Evolutionary conservation across 2,329 filamentous ascomycete species (phyloP), one percentile per base, ranked within the genome.

Genomic region (Daldinia eschscholtzii): DNA sequence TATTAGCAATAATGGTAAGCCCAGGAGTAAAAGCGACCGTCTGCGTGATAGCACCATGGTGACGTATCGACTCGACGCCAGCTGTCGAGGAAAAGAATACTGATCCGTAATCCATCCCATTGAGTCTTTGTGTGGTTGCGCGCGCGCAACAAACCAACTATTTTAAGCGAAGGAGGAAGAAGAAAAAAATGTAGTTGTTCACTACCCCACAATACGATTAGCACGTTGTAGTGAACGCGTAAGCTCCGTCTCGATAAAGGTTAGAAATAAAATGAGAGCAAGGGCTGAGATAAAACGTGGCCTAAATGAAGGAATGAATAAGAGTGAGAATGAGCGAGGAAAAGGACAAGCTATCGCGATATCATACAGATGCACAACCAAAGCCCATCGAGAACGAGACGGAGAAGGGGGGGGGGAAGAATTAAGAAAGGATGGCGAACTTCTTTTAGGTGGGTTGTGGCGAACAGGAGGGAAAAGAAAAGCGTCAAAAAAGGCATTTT

Each of bases 1-100:
- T 35, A 77, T 73, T 26, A 77, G 61, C 59, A 75, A 59, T 66
- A 77, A 55, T n/a, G 75, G 75, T 53, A 77, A 70, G 58, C 73
- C 72, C 50, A 77, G 46, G 6, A 76, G 67, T 41, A 75, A 66
- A 52, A 77, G 71, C 61, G 74, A 65, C 26, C 75, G 73, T 62
- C 75, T 72, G 46, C 75, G 72, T 50, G 75, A 75, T 70, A 77
- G 71, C 30, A 76, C 65, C 63, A 77, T 74, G 30, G 69, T 68
- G 55, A 73, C 63, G 60, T 72, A 70, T 23, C 68, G 64, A 55
- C 64, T 72, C 58, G 68, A 61, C n/a, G 73, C 64, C 53, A 76
- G 39, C 61, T 59, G 73, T 60, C 63, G 75, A 70, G 74, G 74
- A 48, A 76, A 61, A 70, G 74, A 72, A 55, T 76, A 61, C 57